Evolutionary conservation across 805 yeast genomes (phyloP), one percentile per base, ranked within the genome.

Genomic region (Debaryomyces tyrocola): DNA sequence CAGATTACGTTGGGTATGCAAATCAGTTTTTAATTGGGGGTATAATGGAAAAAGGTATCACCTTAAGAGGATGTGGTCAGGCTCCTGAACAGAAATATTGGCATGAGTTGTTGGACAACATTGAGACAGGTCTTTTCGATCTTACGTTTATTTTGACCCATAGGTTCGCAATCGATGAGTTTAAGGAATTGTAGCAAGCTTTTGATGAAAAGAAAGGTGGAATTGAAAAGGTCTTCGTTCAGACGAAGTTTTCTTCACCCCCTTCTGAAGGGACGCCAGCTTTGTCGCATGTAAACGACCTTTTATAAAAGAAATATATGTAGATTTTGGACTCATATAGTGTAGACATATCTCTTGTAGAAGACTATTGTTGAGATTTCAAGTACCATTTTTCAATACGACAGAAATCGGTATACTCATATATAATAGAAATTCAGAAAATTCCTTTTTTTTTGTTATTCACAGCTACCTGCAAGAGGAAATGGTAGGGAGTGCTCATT

Each of bases 171-270:
- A 10, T 28, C n/a, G 33, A 28, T 3, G 33, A 28, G n/a, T 28
- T 28, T 28, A 12, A 12, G n/a, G 33, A 28, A 28, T 28, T 28
- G 4, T 28, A 28, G 2, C 12, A 28, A 28, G 33, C 33, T 28
- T 28, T 34, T 43, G 21, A 46, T 43, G 1, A 46, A 43, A 46
- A 43, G 49, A 46, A 37, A 38, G 15, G 48, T 41, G n/a, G 33
- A 28, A 28, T 28, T 4, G 33, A 4, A 28, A 28, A 28, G 33
- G 33, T 28, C 10, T 28, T 28, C 4, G 33, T 28, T 28, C 33
- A 28, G 33, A 28, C 33, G 2, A 28, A 4, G 4, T 28, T 28
- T 28, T 28, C 33, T 10, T 10, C 33, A 12, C 10, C 33, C 4
- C 33, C 33, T 28, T 12, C n/a, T 28, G n/a, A 28, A 28, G 33